These are phyloP conservation scores for Aspergillus caelatus DNA, from an alignment of 2,329 filamentous ascomycete species.

Conservation along the genomic window DNA sequence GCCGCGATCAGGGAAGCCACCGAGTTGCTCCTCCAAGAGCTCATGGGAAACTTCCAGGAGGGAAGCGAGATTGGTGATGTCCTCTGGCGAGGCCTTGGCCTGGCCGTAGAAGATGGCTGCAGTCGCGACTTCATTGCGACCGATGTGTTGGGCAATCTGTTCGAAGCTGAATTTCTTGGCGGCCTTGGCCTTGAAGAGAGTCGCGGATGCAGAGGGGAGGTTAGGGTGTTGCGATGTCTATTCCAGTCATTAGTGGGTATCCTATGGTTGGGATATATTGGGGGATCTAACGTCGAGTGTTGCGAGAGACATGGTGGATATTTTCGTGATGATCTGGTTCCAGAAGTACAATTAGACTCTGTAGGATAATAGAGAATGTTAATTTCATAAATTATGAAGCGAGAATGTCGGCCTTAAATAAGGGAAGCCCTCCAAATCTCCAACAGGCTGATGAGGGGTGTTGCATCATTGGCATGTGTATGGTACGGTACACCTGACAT, in stretches of 20 bases:
- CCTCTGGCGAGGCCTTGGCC: conserved; percentile 70
- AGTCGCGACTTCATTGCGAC: conserved; percentile 79
- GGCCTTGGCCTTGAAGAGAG: conserved; percentile 82
- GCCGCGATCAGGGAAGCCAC: conserved; percentile 79
- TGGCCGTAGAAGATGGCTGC: conserved; percentile 93
- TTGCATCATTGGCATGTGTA: neutral
- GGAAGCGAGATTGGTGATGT: conserved; percentile 67
- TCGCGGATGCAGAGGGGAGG: conserved; percentile 70
- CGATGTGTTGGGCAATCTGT: conserved; percentile 71
- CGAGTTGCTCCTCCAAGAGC: conserved; percentile 63
- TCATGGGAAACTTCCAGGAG: conserved; percentile 64
- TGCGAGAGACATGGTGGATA: conserved; percentile 43
- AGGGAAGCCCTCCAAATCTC: conserved; percentile 17
- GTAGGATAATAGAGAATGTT: neutral
- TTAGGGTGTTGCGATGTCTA: conserved; percentile 50
- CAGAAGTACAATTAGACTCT: neutral
- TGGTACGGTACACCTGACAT: neutral
- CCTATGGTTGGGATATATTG: neutral
- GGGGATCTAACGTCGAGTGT: conserved; percentile 44
- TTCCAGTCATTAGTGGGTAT: neutral
- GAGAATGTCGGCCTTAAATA: conserved; percentile 17
- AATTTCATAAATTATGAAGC: no score
- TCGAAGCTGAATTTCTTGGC: conserved; percentile 76
- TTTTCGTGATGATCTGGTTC: neutral
- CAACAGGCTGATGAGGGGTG: conserved; percentile 10